Conservation (phyloP, 371 early-diverging fungal genomes). For the Fennellomyces sp. region DNA sequence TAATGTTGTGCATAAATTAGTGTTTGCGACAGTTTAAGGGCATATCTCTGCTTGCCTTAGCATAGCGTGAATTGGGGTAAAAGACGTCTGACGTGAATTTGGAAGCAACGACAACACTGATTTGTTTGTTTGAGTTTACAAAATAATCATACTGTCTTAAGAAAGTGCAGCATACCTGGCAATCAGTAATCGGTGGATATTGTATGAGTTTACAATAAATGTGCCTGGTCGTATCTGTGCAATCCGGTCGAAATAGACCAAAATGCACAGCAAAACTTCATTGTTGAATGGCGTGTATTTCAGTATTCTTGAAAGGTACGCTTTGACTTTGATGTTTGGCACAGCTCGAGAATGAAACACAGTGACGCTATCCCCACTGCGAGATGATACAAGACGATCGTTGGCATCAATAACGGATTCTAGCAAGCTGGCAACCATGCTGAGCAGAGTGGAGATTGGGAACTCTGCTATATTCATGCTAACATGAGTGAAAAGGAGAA, state of each 20-base stretch:
- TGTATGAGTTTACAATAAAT: constrained; percentile 71
- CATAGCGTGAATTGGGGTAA: constrained; percentile 78
- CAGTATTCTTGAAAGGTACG: constrained; percentile 71
- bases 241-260: constrained; percentile 90
- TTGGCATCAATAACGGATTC: constrained; percentile 65
- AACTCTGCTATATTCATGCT: constrained; percentile 29
- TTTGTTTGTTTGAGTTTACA: background rate
- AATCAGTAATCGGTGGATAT: constrained; percentile 83
- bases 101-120: constrained; percentile 76
- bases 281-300: constrained; percentile 82
- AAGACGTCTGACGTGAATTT: constrained; percentile 86
- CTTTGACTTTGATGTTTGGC: constrained; percentile 71
- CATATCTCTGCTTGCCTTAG: constrained; percentile 56
- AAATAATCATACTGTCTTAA: background rate
- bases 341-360: constrained; percentile 85
- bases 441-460: constrained; percentile 31
- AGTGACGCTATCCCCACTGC: constrained; percentile 36
- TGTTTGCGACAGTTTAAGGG: background rate
- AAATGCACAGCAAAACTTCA: constrained; percentile 70
- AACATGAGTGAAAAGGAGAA: background rate
- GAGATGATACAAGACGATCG: constrained; percentile 53
- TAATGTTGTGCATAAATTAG: constrained; percentile 17
- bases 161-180: constrained; percentile 41
- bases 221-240: constrained; percentile 30
- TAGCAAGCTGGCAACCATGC: constrained; percentile 55